Base-by-base conservation (phyloP, 495 filamentous ascomycete genomes). In the Xylaria flabelliformis region DNA sequence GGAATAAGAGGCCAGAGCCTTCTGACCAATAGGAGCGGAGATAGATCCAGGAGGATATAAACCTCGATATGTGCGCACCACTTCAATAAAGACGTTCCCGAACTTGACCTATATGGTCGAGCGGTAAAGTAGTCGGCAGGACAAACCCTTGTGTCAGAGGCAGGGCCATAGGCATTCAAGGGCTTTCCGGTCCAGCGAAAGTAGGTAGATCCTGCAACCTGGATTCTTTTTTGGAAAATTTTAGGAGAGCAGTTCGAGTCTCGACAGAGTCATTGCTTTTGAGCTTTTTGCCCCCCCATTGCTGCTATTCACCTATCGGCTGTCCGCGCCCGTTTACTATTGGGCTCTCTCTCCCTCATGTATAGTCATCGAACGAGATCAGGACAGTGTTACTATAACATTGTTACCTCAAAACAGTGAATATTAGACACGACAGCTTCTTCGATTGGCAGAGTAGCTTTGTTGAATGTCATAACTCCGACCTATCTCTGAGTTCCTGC, bases 401-500 rank as follows among this genome's bases (percentile, higher is more conserved):
- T 34, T 36, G 17, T 17, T 0, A 36, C n/a, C 7, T 36, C 15
- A 56, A 17, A 32, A n/a, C 21, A 0, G 26, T 19, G 13, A 4
- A 34, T 3, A 36, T 21, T 36, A 1, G 1, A 13, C 0, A 4
- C n/a, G 1, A 0, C 7, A 6, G 9, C 19, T 59, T 36, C 15
- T 36, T 59, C 17, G 2, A 36, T 42, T 42, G 21, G n/a, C n/a
- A 4, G n/a, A 12, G 7, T 64, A n/a, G 21, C 36, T 26, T 64
- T 0, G n/a, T 15, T 34, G 15, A 2, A 59, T 32, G 9, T 59
- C 19, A 72, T n/a, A 72, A 51, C 46, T 72, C 70, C 0, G 70
- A 65, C 26, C 70, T 66, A 15, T 3, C 0, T n/a, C 70, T 21
- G 2, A 72, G 58, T 9, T 66, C 12, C 15, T 61, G 34, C 19